Percentiles rank a stretch among this genome's conserved stretches.
These are phyloP conservation scores for Coemansia sp. DNA, from an alignment of 192 early-diverging fungal species.

Conservation along the genomic window DNA sequence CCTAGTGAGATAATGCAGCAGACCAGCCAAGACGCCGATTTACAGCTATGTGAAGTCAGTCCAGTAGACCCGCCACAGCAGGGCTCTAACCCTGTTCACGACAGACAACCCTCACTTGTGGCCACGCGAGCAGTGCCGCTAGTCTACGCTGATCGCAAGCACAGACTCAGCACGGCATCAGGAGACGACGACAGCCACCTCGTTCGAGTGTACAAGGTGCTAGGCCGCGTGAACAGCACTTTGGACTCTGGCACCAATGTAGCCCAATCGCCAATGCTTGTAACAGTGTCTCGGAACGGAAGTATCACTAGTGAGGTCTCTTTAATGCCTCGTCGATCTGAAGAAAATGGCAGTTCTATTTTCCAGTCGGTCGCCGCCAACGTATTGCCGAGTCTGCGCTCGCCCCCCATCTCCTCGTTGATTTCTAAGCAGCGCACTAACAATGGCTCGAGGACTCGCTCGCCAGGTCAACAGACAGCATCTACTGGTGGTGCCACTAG, in stretches of 20 bases:
- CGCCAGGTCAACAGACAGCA: neutral
- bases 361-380: neutral
- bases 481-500: slow-evolving; percentile 14
- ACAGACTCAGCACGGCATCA: slow-evolving; percentile 19
- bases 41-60: neutral
- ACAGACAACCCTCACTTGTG: neutral
- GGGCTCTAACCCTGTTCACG: neutral
- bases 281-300: slow-evolving; percentile 40
- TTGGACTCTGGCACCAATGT: slow-evolving; percentile 8
- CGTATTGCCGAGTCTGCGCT: neutral
- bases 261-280: slow-evolving; percentile 33
- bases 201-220: slow-evolving; percentile 13
- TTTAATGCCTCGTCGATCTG: slow-evolving; percentile 16
- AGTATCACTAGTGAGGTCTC: slow-evolving; percentile 35
- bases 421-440: neutral
- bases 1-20: neutral
- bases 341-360: slow-evolving; percentile 9
- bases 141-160: neutral
- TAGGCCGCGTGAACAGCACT: slow-evolving; percentile 8
- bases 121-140: slow-evolving; percentile 3
- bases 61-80: neutral
- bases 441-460: neutral
- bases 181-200: slow-evolving; percentile 18
- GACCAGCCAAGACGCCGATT: slow-evolving; percentile 3
- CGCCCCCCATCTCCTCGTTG: neutral